These are phyloP conservation scores for Malassezia vespertilionis DNA, from an alignment of 1,284 basidiomycete species.

Conservation along the genomic window DNA sequence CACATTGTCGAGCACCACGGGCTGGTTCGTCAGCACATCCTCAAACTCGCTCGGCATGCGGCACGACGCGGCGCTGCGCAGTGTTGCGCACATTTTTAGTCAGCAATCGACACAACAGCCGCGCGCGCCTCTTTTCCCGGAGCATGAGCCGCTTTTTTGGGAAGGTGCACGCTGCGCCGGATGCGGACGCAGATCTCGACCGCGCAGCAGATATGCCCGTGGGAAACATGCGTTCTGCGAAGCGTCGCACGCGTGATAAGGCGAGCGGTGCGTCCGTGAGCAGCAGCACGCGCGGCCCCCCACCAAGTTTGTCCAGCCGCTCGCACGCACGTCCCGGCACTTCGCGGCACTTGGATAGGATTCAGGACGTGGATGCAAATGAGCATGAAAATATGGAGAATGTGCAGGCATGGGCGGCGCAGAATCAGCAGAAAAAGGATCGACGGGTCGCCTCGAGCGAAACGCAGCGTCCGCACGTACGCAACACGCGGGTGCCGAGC, in stretches of 20 bases:
- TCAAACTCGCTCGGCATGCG: slow-evolving; percentile 35
- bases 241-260: slow-evolving; percentile 3
- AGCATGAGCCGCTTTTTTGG: background rate
- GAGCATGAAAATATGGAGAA: no score
- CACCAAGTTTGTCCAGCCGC: no score
- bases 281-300: background rate
- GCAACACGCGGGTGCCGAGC: no score
- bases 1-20: slow-evolving; percentile 46
- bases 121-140: no score
- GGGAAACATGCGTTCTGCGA: background rate
- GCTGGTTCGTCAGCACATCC: slow-evolving; percentile 47
- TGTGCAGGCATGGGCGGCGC: no score
- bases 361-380: no score
- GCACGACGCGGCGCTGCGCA: slow-evolving; percentile 1
- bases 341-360: background rate
- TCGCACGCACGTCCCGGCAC: no score
- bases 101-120: background rate
- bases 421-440: no score
- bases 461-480: no score
- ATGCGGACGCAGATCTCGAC: slow-evolving; percentile 8
- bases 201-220: slow-evolving; percentile 12
- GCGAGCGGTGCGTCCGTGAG: slow-evolving; percentile 9
- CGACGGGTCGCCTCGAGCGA: no score
- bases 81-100: no score
- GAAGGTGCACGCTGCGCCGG: background rate